phyloP scores from a whole-genome alignment of 1,284 basidiomycete genomes.

The Entoloma clypeatum region DNA sequence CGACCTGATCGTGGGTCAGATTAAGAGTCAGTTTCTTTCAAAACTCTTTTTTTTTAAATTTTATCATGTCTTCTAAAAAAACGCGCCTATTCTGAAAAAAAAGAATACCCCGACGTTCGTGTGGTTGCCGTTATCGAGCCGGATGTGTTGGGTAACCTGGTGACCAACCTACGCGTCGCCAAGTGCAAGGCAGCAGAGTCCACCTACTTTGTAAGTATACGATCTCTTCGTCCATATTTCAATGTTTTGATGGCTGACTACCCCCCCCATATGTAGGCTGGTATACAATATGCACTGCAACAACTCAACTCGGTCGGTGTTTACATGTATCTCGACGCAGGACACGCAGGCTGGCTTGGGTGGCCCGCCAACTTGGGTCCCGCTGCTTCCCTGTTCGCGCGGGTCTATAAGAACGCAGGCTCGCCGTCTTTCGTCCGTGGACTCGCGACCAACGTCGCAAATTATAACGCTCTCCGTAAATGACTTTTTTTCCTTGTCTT shows the following conservation, averaged over 20 bases:
- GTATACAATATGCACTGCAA: constrained; percentile 55
- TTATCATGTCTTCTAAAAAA: neutral
- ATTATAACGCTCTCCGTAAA: constrained; percentile 55
- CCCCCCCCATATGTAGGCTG: constrained; percentile 26
- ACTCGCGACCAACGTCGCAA: constrained; percentile 62
- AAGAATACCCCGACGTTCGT: constrained; percentile 58
- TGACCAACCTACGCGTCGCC: constrained; percentile 58
- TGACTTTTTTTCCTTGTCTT: neutral
- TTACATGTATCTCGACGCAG: constrained; percentile 60
- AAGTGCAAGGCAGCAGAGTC: constrained; percentile 52
- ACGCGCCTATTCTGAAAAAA: constrained; percentile 5
- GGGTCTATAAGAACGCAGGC: constrained; percentile 47
- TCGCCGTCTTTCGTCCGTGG: constrained; percentile 53
- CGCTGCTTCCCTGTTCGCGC: constrained; percentile 52
- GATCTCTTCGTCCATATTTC: constrained; percentile 1
- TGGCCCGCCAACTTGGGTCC: constrained; percentile 61
- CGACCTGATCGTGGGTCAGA: constrained; percentile 54
- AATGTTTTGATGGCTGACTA: neutral
- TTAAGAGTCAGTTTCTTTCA: constrained; percentile 47
- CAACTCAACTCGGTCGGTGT: constrained; percentile 53
- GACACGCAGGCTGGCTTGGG: constrained; percentile 65
- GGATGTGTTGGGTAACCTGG: constrained; percentile 58
- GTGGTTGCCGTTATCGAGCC: constrained; percentile 64
- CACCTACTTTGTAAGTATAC: constrained; percentile 42
- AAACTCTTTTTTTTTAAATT: neutral